Evolutionary conservation across 768 basidiomycete species (phyloP), one percentile per base, ranked within the genome.

Genomic region (Termitomyces sp.): DNA sequence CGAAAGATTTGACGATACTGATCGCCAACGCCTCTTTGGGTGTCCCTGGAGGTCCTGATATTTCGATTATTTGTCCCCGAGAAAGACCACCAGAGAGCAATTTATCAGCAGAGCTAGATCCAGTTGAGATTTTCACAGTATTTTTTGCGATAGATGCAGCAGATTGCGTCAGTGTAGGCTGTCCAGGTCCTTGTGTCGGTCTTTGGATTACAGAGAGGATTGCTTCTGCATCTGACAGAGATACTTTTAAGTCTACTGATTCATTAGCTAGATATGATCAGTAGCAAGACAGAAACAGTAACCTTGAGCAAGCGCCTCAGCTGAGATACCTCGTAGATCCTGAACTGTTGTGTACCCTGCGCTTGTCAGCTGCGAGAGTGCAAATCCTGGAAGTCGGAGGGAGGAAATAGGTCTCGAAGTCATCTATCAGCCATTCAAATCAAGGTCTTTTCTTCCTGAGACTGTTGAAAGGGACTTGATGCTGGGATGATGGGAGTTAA

Each of bases 21-120:
- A 78, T 67, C 9, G 80, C 79, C 7, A 89, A 58, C 12, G 61
- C 64, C 54, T 86, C 85, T 59, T 88, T 91, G 10, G 81, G 78
- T 36, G 80, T 78, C 45, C 89, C 89, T 0, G 89, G 89, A 42
- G 88, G 86, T 0, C 89, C 89, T 29, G 87, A 87, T 60, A 91
- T 71, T 69, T 91, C 89, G 18, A 91, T 73, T 57, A 89, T 74
- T 58, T 79, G 75, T 7, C 86, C 85, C 53, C 74, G 76, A 51
- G 72, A 68, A 42, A 91, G 67, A 15, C 89, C 89, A 42, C 86
- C 86, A 31, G 73, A 78, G 5, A 91, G 75, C 2, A 90, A 65
- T 16, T 70, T 70, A 60, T 91, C 85, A 27, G 88, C 68, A 12
- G 80, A 74, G 4, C 66, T 52, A 63, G 77, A 84, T 6, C 65